Base-by-base conservation (phyloP, 2,329 filamentous ascomycete species). In the Herpotrichia juniperi region DNA sequence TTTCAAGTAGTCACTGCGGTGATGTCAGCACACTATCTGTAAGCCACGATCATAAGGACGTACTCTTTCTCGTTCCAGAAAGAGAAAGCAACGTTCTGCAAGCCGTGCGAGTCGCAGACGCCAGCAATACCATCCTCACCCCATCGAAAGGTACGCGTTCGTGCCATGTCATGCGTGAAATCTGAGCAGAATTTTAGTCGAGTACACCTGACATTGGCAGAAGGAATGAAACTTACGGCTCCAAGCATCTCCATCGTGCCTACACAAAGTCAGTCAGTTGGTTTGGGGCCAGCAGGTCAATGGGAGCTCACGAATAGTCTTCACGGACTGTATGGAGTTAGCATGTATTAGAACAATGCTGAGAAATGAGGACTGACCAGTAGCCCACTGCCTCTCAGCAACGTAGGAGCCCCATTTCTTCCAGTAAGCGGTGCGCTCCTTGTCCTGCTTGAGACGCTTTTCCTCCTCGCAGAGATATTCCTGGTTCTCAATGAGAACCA, bases 31-130 rank as follows among this genome's bases (percentile, higher is more conserved):
- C 9, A 5, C 5, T 45, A n/a, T 10, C 34, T n/a, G 12, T 16
- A 17, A 19, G 24, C n/a, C 26, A 34, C 16, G 10, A 11, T 9
- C 28, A 17, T 19, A 32, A 22, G 21, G 32, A 22, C 84, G 63
- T 72, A 96, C 92, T 97, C 93, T 79, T 97, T 86, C 74, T 92
- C 93, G 72, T 97, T 97, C 93, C 93, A 97, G 74, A 97, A 97
- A 46, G 91, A 87, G 80, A 97, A 97, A 3, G 90, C 91, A 74
- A 97, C 89, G 74, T 97, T 96, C 76, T 96, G 90, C 48, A 89
- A 78, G 55, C 92, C 92, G 71, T 97, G 93, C 14, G 90, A 91
- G 73, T 97, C 93, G n/a, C 80, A 96, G 24, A 97, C 92, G 71
- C 93, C 93, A 50, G 93, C 92, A 76, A 97, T 97, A 58, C 93